A percentile compares a stretch with the other conserved stretches of the same genome.
Evolutionary conservation across 2,329 filamentous ascomycete genomes (phyloP).

Genomic region (Verticillium klebahnii): DNA sequence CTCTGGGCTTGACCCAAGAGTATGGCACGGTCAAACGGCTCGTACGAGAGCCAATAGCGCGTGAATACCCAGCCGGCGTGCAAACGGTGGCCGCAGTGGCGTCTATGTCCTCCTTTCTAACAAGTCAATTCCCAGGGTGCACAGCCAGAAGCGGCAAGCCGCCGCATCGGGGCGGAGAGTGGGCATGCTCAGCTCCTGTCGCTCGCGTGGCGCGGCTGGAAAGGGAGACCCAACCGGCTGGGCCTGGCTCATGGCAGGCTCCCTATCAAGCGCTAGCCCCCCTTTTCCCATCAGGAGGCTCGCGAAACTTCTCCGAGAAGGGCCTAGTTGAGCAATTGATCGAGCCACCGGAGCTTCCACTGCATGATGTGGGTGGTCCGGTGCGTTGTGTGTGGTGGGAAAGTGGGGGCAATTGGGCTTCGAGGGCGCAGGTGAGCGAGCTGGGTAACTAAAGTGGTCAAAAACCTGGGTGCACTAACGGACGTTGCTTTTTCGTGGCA

Average conservation of each 20-base stretch:
- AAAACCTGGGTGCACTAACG: neutral
- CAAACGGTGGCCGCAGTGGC: neutral
- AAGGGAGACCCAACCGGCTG: neutral
- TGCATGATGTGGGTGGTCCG: neutral
- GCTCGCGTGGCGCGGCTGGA: neutral
- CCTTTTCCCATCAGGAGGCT: neutral
- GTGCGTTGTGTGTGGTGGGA: neutral
- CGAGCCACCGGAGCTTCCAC: neutral
- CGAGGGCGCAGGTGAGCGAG: neutral
- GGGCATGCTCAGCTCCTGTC: neutral
- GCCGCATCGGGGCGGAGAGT: neutral
- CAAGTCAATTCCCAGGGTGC: neutral
- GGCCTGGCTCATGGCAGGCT: neutral
- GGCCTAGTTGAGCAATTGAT: neutral
- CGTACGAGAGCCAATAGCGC: slow-evolving; percentile 5
- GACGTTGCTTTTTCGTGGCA: neutral
- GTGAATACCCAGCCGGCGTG: neutral
- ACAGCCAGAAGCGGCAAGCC: neutral
- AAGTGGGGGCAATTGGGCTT: neutral
- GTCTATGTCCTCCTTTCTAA: neutral
- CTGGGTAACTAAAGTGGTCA: neutral
- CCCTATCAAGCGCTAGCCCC: neutral
- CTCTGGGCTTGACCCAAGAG: neutral
- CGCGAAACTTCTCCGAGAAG: neutral
- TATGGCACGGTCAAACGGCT: slow-evolving; percentile 1